Conservation (phyloP, 2,329 filamentous ascomycete species). For the Diaporthe aspalathi region DNA sequence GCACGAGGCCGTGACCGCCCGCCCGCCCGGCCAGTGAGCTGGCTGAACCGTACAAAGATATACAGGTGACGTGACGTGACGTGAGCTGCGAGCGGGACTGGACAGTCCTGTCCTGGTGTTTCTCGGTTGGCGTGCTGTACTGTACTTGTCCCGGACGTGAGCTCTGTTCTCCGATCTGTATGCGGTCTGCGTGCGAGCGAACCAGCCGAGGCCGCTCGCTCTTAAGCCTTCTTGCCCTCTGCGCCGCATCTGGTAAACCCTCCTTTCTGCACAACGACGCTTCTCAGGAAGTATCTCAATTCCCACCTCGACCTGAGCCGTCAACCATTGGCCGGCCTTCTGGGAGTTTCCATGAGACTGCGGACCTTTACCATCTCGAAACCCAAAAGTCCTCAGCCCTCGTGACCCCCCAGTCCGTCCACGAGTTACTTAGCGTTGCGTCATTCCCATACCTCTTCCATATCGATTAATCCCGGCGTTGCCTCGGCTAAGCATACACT, state of each 20-base stretch:
- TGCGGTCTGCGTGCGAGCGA: conserved; percentile 24
- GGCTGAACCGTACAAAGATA: background rate
- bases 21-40: background rate
- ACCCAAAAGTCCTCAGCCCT: conserved; percentile 10
- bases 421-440: conserved; percentile 21
- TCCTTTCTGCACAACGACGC: conserved; percentile 18
- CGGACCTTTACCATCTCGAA: background rate
- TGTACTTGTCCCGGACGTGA: conserved; percentile 3
- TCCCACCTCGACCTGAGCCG: background rate
- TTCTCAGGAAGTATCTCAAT: conserved; percentile 13
- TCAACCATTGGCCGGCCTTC: background rate
- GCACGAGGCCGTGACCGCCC: conserved; percentile 5
- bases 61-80: conserved; percentile 19
- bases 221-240: conserved; percentile 21
- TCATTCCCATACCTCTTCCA: conserved; percentile 28
- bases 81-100: conserved; percentile 9
- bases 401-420: conserved; percentile 31
- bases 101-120: conserved; percentile 17
- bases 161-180: conserved; percentile 28
- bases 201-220: conserved; percentile 3
- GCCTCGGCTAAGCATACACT: conserved; percentile 38
- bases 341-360: conserved; percentile 1
- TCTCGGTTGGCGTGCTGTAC: background rate
- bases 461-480: conserved; percentile 39
- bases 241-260: conserved; percentile 4